These are phyloP conservation scores for Sporisorium iseilematis-ciliati DNA, from an alignment of 1,284 basidiomycete genomes.

Conservation along the genomic window DNA sequence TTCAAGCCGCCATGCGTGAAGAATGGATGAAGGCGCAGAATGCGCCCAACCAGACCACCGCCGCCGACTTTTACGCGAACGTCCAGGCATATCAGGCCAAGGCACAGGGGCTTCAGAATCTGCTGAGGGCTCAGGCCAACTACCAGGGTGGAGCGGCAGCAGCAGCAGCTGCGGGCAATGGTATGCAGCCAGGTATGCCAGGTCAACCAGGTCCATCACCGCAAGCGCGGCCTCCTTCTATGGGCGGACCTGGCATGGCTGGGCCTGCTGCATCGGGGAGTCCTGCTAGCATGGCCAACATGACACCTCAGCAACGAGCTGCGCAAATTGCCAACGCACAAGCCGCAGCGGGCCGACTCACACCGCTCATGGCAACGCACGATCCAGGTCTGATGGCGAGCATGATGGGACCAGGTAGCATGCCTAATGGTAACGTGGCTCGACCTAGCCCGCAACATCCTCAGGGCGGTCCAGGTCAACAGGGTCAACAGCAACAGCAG, in stretches of 20 bases:
- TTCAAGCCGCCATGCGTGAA: slow-evolving; percentile 59
- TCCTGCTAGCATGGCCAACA: slow-evolving; percentile 43
- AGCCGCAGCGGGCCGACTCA: slow-evolving; percentile 49
- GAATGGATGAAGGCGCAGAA: slow-evolving; percentile 66
- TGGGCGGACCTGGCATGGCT: slow-evolving; percentile 23
- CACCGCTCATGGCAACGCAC: slow-evolving; percentile 61
- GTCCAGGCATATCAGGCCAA: slow-evolving; percentile 62
- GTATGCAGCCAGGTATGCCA: slow-evolving; percentile 39
- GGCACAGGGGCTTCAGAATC: slow-evolving; percentile 56
- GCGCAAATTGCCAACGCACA: slow-evolving; percentile 53
- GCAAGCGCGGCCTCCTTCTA: slow-evolving; percentile 38
- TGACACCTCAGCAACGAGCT: slow-evolving; percentile 52
- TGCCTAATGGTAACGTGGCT: slow-evolving; percentile 38
- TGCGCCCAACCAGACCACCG: slow-evolving; percentile 56
- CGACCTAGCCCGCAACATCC: slow-evolving; percentile 38
- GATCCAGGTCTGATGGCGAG: slow-evolving; percentile 61
- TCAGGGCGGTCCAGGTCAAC: slow-evolving; percentile 41
- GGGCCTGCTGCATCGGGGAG: slow-evolving; percentile 32
- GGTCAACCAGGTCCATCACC: slow-evolving; percentile 39
- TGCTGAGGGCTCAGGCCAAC: slow-evolving; percentile 54
- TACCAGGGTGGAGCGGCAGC: slow-evolving; percentile 39
- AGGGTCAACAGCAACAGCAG: slow-evolving; percentile 48
- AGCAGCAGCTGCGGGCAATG: slow-evolving; percentile 19
- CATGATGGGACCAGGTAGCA: slow-evolving; percentile 55
- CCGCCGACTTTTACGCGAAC: slow-evolving; percentile 60